Evolutionary conservation across 148 eudicot genomes (phyloP).

Genomic region (Rheum nobile): DNA sequence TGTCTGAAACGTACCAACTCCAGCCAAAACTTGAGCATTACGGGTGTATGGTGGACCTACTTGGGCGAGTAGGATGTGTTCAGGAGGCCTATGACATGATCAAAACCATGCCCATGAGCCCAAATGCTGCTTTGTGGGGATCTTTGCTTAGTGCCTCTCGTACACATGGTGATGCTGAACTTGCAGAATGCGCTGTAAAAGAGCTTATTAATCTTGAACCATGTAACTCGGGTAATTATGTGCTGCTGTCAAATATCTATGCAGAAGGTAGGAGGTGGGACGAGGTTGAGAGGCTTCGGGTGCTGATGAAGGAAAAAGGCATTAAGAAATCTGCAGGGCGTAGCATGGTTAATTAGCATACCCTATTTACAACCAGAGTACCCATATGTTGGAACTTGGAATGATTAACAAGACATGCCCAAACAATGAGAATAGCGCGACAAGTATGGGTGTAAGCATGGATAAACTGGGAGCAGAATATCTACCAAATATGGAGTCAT

Average conservation of each 20-base stretch:
- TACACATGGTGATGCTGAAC: constrained; percentile 31
- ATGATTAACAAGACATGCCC: background rate
- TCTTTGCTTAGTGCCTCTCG: constrained; percentile 56
- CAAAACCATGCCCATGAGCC: constrained; percentile 44
- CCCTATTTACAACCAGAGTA: too few relatives aligned
- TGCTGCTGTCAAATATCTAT: constrained; percentile 53
- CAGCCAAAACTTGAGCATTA: constrained; percentile 56
- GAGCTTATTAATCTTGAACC: constrained; percentile 61
- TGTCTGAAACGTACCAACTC: constrained; percentile 26
- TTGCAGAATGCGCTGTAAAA: constrained; percentile 46
- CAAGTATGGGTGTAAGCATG: background rate
- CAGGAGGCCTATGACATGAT: constrained; percentile 49
- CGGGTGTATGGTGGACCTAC: constrained; percentile 69
- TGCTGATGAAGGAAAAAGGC: constrained; percentile 37
- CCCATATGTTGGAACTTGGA: background rate
- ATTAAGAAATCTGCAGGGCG: constrained; percentile 24
- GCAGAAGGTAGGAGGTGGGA: constrained; percentile 58
- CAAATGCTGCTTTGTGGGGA: constrained; percentile 66
- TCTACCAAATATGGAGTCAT: background rate
- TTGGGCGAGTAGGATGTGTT: constrained; percentile 55
- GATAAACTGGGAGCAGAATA: background rate
- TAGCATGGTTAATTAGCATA: background rate
- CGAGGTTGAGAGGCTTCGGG: constrained; percentile 51
- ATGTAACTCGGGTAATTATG: constrained; percentile 65
- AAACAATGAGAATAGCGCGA: background rate